These are phyloP conservation scores for Aspergillus aculeatinus DNA, from an alignment of 2,329 filamentous ascomycete genomes.

Conservation along the genomic window DNA sequence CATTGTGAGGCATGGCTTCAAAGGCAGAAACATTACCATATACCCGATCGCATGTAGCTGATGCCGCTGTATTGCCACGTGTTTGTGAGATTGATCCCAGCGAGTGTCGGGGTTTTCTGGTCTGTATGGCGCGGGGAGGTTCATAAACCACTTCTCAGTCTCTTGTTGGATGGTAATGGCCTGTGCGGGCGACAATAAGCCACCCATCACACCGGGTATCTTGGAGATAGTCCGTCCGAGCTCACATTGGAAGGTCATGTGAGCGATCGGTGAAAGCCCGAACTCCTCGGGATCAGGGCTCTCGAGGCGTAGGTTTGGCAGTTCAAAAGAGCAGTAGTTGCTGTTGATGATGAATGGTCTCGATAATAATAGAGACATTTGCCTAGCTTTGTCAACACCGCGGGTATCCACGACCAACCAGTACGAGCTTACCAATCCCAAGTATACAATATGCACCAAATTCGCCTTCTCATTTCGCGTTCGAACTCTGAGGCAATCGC, in stretches of 20 bases:
- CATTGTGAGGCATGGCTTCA: slow-evolving; percentile 49
- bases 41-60: slow-evolving; percentile 49
- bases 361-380: slow-evolving; percentile 46
- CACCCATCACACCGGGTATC: slow-evolving; percentile 16
- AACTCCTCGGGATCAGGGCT: slow-evolving; percentile 30
- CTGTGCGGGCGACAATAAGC: slow-evolving; percentile 12
- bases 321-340: slow-evolving; percentile 38
- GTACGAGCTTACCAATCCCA: slow-evolving; percentile 48
- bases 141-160: slow-evolving; percentile 46
- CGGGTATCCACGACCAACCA: not conserved
- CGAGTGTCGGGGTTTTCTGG: slow-evolving; percentile 44
- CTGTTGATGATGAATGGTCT: slow-evolving; percentile 48
- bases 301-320: slow-evolving; percentile 43
- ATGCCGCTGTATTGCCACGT: slow-evolving; percentile 49
- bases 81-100: slow-evolving; percentile 43
- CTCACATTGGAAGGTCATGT: slow-evolving; percentile 44
- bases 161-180: slow-evolving; percentile 32
- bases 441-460: slow-evolving; percentile 49
- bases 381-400: slow-evolving; percentile 24
- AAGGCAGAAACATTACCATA: slow-evolving; percentile 48
- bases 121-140: slow-evolving; percentile 45
- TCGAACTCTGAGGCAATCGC: slow-evolving; percentile 47
- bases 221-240: slow-evolving; percentile 35
- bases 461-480: slow-evolving; percentile 47
- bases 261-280: slow-evolving; percentile 45